Evolutionary conservation across 345 rosid genomes (phyloP).

Genomic region (Eucalyptus lansdowneana): DNA sequence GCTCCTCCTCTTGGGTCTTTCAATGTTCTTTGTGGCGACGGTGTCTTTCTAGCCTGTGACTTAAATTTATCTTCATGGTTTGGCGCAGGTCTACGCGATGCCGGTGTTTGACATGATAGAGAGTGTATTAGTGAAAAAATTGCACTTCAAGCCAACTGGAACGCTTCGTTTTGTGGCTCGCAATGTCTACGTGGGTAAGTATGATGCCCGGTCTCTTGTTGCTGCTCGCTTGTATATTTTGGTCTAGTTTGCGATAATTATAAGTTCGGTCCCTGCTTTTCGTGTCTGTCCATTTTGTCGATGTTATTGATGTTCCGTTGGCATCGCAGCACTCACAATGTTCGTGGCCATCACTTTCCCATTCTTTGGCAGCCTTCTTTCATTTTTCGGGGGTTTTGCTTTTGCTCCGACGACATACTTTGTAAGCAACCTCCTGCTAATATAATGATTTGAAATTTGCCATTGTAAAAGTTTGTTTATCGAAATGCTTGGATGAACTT

Average conservation of each 20-base stretch:
- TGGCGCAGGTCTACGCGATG: conserved; percentile 51
- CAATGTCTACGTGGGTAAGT: conserved; percentile 48
- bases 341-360: conserved; percentile 62
- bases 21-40: not conserved
- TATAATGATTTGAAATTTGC: not conserved
- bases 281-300: not conserved
- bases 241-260: not conserved
- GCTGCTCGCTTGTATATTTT: not conserved
- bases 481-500: not conserved
- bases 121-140: conserved; percentile 43
- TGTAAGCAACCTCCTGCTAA: conserved; percentile 15
- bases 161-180: conserved; percentile 39
- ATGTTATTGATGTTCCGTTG: not conserved
- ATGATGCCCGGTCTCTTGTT: not conserved
- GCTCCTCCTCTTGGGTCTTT: not conserved
- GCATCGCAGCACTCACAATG: conserved; percentile 46
- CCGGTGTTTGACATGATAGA: conserved; percentile 84
- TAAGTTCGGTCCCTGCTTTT: not conserved
- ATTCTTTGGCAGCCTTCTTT: conserved; percentile 67
- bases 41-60: no score
- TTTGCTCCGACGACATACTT: conserved; percentile 77
- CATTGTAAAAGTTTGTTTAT: not conserved
- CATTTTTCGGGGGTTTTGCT: conserved; percentile 82
- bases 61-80: not conserved
- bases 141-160: conserved; percentile 28